These are phyloP conservation scores for Emiliania huxleyi DNA, from an alignment of 78 protist species.

Conservation along the genomic window DNA sequence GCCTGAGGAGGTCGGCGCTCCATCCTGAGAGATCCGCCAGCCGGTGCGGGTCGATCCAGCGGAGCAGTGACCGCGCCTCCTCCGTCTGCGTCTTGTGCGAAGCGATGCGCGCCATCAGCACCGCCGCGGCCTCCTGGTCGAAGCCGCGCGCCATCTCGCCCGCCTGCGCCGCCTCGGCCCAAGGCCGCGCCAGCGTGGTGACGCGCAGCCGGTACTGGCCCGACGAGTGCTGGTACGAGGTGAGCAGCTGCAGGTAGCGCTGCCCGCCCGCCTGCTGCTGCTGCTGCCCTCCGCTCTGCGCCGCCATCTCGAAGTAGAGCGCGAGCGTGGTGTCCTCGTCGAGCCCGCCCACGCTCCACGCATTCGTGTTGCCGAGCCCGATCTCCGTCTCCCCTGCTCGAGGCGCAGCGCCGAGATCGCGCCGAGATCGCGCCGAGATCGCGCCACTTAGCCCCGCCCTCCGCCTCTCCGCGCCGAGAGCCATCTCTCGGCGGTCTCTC, in stretches of 20 bases:
- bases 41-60: no score
- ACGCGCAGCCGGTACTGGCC: conserved; percentile 88
- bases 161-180: conserved; percentile 8
- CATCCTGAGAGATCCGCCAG: no score
- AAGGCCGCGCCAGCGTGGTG: conserved; percentile 80
- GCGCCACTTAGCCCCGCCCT: no score
- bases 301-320: conserved; percentile 83
- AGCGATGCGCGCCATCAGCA: conserved; percentile 94
- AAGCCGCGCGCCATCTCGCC: conserved; percentile 37
- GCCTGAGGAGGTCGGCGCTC: conserved; percentile 79
- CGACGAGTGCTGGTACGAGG: conserved; percentile 76
- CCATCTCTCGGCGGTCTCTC: no score
- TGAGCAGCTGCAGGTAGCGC: conserved; percentile 81
- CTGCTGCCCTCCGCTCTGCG: background rate
- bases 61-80: background rate
- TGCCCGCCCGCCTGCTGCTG: conserved; percentile 3
- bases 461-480: no score
- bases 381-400: conserved; percentile 81
- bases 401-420: no score
- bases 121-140: conserved; percentile 94
- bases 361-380: conserved; percentile 90
- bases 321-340: conserved; percentile 75
- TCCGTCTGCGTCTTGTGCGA: conserved; percentile 59
- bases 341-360: conserved; percentile 78
- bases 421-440: no score